Base-by-base conservation (phyloP, 2,329 filamentous ascomycete species). In the Fusarium sp. region DNA sequence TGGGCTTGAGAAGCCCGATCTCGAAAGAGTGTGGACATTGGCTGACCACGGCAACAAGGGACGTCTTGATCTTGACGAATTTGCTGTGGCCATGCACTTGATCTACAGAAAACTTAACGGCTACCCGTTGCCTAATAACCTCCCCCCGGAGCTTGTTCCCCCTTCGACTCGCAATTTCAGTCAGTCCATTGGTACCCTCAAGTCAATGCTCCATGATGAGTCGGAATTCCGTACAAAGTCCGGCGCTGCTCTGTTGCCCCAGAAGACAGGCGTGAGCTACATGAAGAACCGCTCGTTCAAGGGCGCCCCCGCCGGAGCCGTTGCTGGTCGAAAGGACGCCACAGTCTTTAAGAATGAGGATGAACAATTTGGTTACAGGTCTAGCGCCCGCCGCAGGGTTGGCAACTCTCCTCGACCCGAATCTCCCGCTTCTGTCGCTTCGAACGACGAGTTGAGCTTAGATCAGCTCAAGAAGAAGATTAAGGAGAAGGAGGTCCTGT, bases 341-440 rank as follows among this genome's bases (percentile, higher is more conserved):
- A 99, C 95, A 0, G 91, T 98, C 4, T 99, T 94, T 78, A 94
- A 96, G 73, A 97, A 98, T 74, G 95, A 98, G 67, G 93, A 97
- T 70, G 92, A 97, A 68, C 90, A 93, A 58, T 86, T 96, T 70
- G 93, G 92, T 6, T 99, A 99, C 73, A 90, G 90, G 69, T 98
- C 95, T 11, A 97, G 93, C 75, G 95, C 95, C 50, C 91, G 95
- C 64, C 91, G 93, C 64, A 88, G 95, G 66, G 79, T 96, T 53
- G 92, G 91, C 36, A 89, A 86, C 58, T 95, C 93, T 8, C 92
- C 93, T 43, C 93, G 93, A 2, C 92, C 94, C 7, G 88, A 89
- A 26, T 89, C 89, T 5, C 91, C 91, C 9, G 83, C 85, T 3
- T 90, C 89, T 75, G 70, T 90, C 76, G 70, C 85, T 29, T 90